These are phyloP conservation scores for Didymella pinodella DNA, from an alignment of 2,329 filamentous ascomycete genomes.

Conservation along the genomic window DNA sequence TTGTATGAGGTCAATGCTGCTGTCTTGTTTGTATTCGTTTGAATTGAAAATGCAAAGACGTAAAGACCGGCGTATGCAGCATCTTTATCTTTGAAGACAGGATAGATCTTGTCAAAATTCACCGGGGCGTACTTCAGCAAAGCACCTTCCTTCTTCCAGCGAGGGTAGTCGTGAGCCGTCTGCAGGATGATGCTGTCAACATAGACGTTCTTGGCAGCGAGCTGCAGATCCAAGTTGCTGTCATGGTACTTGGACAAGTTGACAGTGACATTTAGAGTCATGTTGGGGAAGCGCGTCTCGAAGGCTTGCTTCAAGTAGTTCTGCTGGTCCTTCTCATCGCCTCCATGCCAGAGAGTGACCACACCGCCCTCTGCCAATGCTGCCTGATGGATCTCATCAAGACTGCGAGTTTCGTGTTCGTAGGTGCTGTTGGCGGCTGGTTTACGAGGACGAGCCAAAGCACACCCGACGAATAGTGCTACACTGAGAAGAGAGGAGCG, in stretches of 20 bases:
- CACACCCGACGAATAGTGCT: not conserved
- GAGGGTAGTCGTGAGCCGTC: constrained; percentile 61
- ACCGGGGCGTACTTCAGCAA: constrained; percentile 61
- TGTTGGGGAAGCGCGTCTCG: constrained; percentile 58
- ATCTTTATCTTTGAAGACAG: constrained; percentile 54
- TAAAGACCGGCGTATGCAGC: constrained; percentile 56
- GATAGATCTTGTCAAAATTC: constrained; percentile 56
- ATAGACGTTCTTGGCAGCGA: constrained; percentile 46
- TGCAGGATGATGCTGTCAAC: constrained; percentile 60
- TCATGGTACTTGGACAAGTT: constrained; percentile 66
- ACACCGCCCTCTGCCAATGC: constrained; percentile 58
- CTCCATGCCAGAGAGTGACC: constrained; percentile 60
- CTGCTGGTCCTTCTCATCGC: constrained; percentile 56
- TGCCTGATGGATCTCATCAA: constrained; percentile 61
- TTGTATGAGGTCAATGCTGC: constrained; percentile 51
- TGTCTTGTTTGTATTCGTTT: constrained; percentile 49
- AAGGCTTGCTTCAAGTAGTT: constrained; percentile 55
- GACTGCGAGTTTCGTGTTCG: constrained; percentile 54
- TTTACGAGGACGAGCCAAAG: constrained; percentile 4
- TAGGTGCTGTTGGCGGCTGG: not conserved
- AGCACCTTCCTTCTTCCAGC: constrained; percentile 59
- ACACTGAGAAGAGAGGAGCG: constrained; percentile 7
- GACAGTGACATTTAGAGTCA: constrained; percentile 63
- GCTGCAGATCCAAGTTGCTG: constrained; percentile 56
- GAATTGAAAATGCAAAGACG: constrained; percentile 50